phyloP scores from a whole-genome alignment of 495 filamentous ascomycete genomes.

The Penicillium manginii region DNA sequence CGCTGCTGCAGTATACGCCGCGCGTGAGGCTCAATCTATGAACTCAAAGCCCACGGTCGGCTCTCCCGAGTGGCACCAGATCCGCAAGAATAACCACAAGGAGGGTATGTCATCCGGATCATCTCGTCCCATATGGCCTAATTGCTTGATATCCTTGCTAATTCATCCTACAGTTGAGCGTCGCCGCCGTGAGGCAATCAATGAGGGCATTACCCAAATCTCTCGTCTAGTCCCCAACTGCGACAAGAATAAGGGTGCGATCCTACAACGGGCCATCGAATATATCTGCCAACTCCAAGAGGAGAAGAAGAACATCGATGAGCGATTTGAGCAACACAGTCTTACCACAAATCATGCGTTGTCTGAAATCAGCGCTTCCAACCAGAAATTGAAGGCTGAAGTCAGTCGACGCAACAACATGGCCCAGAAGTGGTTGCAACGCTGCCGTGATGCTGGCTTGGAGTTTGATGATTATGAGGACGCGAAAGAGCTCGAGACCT shows the following conservation, averaged over 20 bases:
- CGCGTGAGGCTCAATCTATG: slow-evolving; percentile 50
- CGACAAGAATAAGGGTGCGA: slow-evolving; percentile 98
- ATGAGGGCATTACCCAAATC: slow-evolving; percentile 98
- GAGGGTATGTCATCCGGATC: slow-evolving; percentile 68
- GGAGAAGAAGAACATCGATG: slow-evolving; percentile 88
- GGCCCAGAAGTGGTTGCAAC: slow-evolving; percentile 76
- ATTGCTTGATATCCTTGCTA: slow-evolving; percentile 10
- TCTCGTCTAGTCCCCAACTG: slow-evolving; percentile 97
- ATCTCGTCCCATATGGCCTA: neutral
- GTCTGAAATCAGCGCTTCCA: slow-evolving; percentile 80
- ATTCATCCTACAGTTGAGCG: slow-evolving; percentile 73
- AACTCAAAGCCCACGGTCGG: slow-evolving; percentile 84
- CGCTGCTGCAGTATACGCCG: slow-evolving; percentile 51
- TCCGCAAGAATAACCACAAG: slow-evolving; percentile 98
- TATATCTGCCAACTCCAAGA: slow-evolving; percentile 95
- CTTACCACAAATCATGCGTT: slow-evolving; percentile 94
- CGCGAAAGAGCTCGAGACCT: slow-evolving; percentile 43
- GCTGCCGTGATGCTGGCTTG: slow-evolving; percentile 76
- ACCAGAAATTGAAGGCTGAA: slow-evolving; percentile 88
- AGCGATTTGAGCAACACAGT: slow-evolving; percentile 97
- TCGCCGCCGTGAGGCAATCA: slow-evolving; percentile 96
- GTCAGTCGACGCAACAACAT: slow-evolving; percentile 57
- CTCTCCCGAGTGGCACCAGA: slow-evolving; percentile 96
- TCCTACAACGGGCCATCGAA: slow-evolving; percentile 88
- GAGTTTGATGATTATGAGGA: slow-evolving; percentile 55